Conservation (phyloP, 495 filamentous ascomycete species). For the Astrothelium macrocarpum region DNA sequence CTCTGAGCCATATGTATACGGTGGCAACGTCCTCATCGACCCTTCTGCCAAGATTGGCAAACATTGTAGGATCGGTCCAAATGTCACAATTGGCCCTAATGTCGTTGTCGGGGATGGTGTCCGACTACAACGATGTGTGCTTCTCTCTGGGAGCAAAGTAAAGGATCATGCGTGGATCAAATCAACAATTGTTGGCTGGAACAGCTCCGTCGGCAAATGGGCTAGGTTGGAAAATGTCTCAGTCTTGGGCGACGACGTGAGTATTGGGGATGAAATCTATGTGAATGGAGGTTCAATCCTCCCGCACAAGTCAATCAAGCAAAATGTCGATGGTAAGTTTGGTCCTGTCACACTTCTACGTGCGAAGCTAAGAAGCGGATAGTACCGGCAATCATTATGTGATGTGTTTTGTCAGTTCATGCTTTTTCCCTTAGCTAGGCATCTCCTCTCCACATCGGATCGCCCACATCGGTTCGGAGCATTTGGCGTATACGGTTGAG, state of each 20-base stretch:
- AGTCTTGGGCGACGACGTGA: conserved; percentile 97
- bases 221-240: conserved; percentile 95
- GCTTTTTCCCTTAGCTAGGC: not conserved
- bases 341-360: not conserved
- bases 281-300: conserved; percentile 95
- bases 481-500: not conserved
- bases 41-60: conserved; percentile 92
- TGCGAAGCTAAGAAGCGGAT: not conserved
- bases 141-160: conserved; percentile 81
- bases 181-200: conserved; percentile 98
- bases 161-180: conserved; percentile 99
- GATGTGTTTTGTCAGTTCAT: not conserved
- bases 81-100: conserved; percentile 92
- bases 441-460: conserved; percentile 3
- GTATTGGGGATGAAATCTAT: conserved; percentile 96
- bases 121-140: conserved; percentile 83
- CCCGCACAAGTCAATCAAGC: conserved; percentile 98
- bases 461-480: not conserved
- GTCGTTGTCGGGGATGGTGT: conserved; percentile 95
- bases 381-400: conserved; percentile 6
- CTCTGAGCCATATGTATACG: conserved; percentile 74
- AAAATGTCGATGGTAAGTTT: conserved; percentile 79
- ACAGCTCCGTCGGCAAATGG: conserved; percentile 92
- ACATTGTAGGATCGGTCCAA: conserved; percentile 96
- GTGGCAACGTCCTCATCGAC: conserved; percentile 95